phyloP scores from a whole-genome alignment of 2,329 filamentous ascomycete species.

The Paecilomyces variotii region DNA sequence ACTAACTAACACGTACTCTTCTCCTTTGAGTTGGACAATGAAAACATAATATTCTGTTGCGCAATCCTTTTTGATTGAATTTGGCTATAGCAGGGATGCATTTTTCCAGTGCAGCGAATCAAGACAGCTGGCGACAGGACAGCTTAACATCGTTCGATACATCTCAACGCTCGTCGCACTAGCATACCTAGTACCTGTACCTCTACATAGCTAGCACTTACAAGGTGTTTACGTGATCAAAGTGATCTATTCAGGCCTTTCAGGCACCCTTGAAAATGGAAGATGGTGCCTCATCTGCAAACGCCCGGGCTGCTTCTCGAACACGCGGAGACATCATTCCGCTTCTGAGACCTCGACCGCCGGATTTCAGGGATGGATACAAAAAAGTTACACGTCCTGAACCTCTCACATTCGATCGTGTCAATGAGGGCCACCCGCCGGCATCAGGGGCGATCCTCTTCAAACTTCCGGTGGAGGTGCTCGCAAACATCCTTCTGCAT shows the following conservation, averaged over 20 bases:
- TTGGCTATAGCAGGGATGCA: too few species aligned
- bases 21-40: too few species aligned
- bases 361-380: background rate
- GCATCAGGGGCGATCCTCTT: background rate
- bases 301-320: background rate
- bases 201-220: background rate
- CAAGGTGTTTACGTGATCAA: background rate
- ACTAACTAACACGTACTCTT: too few species aligned
- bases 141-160: too few species aligned
- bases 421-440: constrained; percentile 1
- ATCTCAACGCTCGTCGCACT: too few species aligned
- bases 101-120: too few species aligned
- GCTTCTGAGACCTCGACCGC: background rate
- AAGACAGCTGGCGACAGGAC: too few species aligned
- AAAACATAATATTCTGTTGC: too few species aligned
- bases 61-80: too few species aligned
- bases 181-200: background rate
- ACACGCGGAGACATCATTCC: background rate
- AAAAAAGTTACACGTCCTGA: background rate
- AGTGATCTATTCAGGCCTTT: background rate
- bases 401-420: background rate
- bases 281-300: background rate
- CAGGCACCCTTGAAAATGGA: background rate
- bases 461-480: constrained; percentile 3
- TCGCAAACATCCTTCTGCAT: background rate